Evolutionary conservation across 495 filamentous ascomycete genomes (phyloP), one percentile per base, ranked within the genome.

Genomic region (Hypoxylon fragiforme): DNA sequence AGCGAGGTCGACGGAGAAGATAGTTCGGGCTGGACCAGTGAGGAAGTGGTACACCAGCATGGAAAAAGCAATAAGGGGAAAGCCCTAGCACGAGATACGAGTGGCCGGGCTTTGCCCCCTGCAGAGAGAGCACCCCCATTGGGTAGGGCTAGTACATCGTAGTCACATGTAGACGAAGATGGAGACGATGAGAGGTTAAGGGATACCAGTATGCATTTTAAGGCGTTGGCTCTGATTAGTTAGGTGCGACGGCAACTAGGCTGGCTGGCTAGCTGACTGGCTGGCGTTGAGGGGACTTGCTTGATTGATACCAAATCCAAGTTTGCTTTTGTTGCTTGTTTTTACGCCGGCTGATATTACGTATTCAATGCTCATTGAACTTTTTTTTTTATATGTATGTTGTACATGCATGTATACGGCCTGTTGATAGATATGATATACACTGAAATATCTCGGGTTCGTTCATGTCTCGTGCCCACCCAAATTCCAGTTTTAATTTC

Each of bases 401-500:
- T 53, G 48, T 53, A 41, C 48, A 58, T 41, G n/a, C 26, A 41
- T 58, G 46, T 62, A 60, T 34, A 58, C 60, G 46, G 39, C 41
- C 20, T n/a, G n/a, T 55, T 49, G 47, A 44, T 28, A 28, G 19
- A 54, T 55, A 62, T 60, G 58, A 49, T 65, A 63, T 50, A 58
- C 8, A 53, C 34, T 21, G 42, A 18, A 22, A 15, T 43, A 19
- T 42, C 44, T 46, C 14, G n/a, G n/a, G n/a, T 12, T 44, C 38
- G 19, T 43, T 13, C 20, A 5, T 16, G 12, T 39, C 26, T 26
- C 24, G 21, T 42, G 58, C 32, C 41, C 46, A 14, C 32, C 24
- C 24, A 4, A 28, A 36, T 41, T 37, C 15, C 8, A 20, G 37
- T 37, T 45, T 67, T 77, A 91, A 77, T 89, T 87, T 74, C 97